Evolutionary conservation across 768 basidiomycete species (phyloP), one percentile per base, ranked within the genome.

Genomic region (Gloeopeniophorella convolvens): DNA sequence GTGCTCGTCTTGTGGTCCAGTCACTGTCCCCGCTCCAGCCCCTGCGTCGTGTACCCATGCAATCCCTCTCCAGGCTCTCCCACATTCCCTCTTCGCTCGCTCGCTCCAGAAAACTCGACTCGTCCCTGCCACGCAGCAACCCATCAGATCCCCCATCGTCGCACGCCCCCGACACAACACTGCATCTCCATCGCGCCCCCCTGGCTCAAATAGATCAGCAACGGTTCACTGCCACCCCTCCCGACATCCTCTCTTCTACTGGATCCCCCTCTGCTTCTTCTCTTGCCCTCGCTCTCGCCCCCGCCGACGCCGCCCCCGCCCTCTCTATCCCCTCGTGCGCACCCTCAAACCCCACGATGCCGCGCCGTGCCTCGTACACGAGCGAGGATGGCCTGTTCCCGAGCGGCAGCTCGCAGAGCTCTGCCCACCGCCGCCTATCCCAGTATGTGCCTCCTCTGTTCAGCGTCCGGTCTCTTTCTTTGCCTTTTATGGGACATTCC

Each of bases 121-220:
- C 23, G 23, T 36, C 48, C 36, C 45, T 30, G 28, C 13, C 40
- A 32, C 45, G 39, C 13, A 44, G 26, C 31, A 33, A 37, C 15
- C 36, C 54, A 26, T 48, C 49, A 24, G 54, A 56, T 32, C 40
- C 57, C 30, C 42, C 56, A 3, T 37, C 49, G 27, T 26, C 46
- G n/a, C n/a, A n/a, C n/a, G n/a, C n/a, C 34, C 4, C 20, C 15
- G 56, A 57, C 26, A 39, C 57, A n/a, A 28, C 57, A 27, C 27
- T 41, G 8, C 54, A 41, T 32, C 39, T 45, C 21, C 49, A 51
- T 31, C 57, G 57, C 13, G 48, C 54, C 21, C 57, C 57, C 23
- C 54, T 58, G 15, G 54, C 57, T 10, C 57, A 56, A 39, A 51
- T 58, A 37, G 57, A 48, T 28, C 57, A 58, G 26, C 57, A 56